Base-by-base conservation (phyloP, 163 green algal genomes). In the Scenedesmus sp. region DNA sequence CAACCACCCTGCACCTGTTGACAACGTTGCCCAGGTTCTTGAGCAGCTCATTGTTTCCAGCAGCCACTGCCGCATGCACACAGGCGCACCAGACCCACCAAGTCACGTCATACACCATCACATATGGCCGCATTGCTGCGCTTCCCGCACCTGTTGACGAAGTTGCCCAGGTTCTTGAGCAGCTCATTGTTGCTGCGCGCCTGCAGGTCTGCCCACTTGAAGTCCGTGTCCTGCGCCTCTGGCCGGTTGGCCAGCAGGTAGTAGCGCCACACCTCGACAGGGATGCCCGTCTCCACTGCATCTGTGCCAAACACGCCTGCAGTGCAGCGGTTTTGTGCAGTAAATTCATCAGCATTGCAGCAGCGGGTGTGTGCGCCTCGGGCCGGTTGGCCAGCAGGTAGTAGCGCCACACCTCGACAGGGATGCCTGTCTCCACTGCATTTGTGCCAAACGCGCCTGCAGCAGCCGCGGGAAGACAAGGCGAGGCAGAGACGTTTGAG, bases 111-210 rank as follows among this genome's bases (percentile, higher is more conserved):
- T 16, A 70, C 62, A 70, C 10, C 59, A 64, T 9, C 59, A 64
- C 18, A 18, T 16, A 46, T 46, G 34, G 34, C 34, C 34, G 34
- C 62, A 70, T 15, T 70, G 8, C 0, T 15, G n/a, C 2, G 16
- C 0, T 15, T 18, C 10, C 16, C 89, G 0, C 91, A 94, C 92
- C 94, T 92, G 94, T 99, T 99, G 94, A 99, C 92, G 76, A 99
- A 99, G 94, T 99, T 99, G 93, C 98, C 98, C 23, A 99, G 93
- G 94, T 99, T 99, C 60, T 97, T 97, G 79, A 99, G 96, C 92
- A 99, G 96, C 94, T 99, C 98, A 8, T 88, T 95, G 94, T 99
- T 99, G 95, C 96, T 98, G 90, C 97, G 96, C 16, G 97, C 96
- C 88, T 92, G 88, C 88, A 99, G 95, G 94, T 99, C 98, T 5